Conservation (phyloP, 1,284 basidiomycete species). For the Rhodofomes roseus region DNA sequence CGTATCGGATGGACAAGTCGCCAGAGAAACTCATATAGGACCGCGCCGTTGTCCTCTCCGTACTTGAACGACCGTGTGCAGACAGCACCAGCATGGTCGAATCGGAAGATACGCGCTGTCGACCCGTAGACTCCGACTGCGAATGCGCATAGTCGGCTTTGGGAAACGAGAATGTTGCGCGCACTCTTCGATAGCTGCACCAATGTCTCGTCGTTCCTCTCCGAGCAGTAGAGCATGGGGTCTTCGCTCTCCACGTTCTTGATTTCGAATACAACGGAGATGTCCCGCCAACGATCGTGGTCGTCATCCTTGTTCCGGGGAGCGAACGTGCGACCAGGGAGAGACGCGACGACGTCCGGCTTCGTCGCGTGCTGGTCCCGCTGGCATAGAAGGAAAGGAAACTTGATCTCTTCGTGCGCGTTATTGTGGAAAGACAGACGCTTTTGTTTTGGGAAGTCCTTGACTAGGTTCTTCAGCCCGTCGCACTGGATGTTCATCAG, state of each 20-base stretch:
- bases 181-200: conserved; percentile 9
- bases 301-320: too few relatives aligned
- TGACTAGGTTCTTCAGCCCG: neutral
- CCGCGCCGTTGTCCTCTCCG: neutral
- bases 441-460: neutral
- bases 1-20: neutral
- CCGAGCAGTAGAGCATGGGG: neutral
- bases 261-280: neutral
- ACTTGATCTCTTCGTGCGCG: neutral
- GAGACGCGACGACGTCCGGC: neutral
- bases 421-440: neutral
- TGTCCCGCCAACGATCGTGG: neutral
- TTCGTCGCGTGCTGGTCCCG: neutral
- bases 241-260: neutral
- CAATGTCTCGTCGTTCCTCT: neutral
- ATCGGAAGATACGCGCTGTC: conserved; percentile 9
- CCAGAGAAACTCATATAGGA: neutral
- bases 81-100: conserved; percentile 9
- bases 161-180: conserved; percentile 9
- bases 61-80: conserved; percentile 1
- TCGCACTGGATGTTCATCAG: neutral
- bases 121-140: conserved; percentile 13
- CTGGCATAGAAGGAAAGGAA: neutral
- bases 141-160: conserved; percentile 11
- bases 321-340: too few relatives aligned